phyloP scores from a whole-genome alignment of 371 early-diverging fungal species.

The Apophysomyces sp. region DNA sequence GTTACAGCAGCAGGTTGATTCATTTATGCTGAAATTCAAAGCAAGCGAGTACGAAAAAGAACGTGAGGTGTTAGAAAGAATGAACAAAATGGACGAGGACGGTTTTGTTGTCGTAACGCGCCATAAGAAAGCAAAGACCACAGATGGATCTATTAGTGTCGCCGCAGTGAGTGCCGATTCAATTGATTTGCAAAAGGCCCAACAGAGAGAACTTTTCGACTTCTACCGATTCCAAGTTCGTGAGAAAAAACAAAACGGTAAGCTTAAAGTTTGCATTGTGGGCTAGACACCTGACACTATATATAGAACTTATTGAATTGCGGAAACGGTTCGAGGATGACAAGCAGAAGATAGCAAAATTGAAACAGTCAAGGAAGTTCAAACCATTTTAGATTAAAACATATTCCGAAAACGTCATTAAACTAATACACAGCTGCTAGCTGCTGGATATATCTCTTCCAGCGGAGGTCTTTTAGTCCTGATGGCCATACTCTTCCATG shows the following conservation, averaged over 20 bases:
- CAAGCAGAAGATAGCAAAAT: conserved; percentile 76
- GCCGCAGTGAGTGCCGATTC: conserved; percentile 43
- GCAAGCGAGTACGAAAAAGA: conserved; percentile 76
- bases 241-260: conserved; percentile 85
- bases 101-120: conserved; percentile 88
- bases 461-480: too few species aligned
- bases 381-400: conserved; percentile 75
- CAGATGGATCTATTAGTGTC: conserved; percentile 62
- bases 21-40: conserved; percentile 79
- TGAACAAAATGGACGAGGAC: conserved; percentile 91
- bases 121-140: conserved; percentile 55
- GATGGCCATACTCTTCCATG: too few species aligned
- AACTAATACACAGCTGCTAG: too few species aligned
- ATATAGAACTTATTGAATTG: conserved; percentile 78
- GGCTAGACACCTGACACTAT: neutral
- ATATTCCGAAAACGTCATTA: neutral
- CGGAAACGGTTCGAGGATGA: conserved; percentile 92
- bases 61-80: conserved; percentile 55
- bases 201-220: conserved; percentile 77
- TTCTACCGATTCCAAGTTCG: conserved; percentile 96
- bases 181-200: conserved; percentile 29
- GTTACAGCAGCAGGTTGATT: conserved; percentile 68
- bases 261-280: conserved; percentile 1
- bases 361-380: conserved; percentile 82
- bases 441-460: too few species aligned